Evolutionary conservation across 2,329 filamentous ascomycete species (phyloP), one percentile per base, ranked within the genome.

Genomic region (Calonectria hawksworthii): DNA sequence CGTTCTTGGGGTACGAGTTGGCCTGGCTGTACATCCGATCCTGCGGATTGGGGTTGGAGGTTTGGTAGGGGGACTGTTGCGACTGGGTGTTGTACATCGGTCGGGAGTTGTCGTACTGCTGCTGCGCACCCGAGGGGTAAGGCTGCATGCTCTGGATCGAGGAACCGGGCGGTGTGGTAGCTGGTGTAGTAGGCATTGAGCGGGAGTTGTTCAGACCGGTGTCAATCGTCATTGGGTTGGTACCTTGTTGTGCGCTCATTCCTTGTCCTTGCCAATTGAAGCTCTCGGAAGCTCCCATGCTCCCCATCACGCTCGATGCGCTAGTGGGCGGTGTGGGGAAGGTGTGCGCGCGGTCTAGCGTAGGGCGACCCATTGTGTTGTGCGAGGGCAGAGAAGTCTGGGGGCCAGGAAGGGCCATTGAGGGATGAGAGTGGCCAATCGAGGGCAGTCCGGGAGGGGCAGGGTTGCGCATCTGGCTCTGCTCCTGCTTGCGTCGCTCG

Each of bases 291-390:
- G 91, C 91, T 59, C 93, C 92, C 90, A 98, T 95, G 75, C 91
- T 86, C 87, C 87, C 89, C 86, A 93, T 95, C 59, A 98, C 92
- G 85, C 95, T 95, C 0, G 96, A 97, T n/a, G 96, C 94, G 84
- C 95, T 98, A 0, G 96, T 95, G 1, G 96, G 96, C 44, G 96
- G 96, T 4, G 96, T 98, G 4, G 96, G 96, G 85, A 98, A 98
- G 2, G 96, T 98, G 84, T 98, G 94, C 21, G 96, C 94, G 68
- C 96, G 92, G 76, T 98, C 96, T 47, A 98, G 87, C 9, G 92
- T 89, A 10, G 96, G 96, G 54, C 96, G 93, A 66, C 92, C 91
- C 81, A 95, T 92, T 87, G 83, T 93, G 86, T 92, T 91, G 80
- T 96, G 94, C 23, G 94, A 92, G 1, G 91, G 87, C 54, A 93